Evolutionary conservation across 2,329 filamentous ascomycete genomes (phyloP), one percentile per base, ranked within the genome.

Genomic region (Fusarium torulosum): DNA sequence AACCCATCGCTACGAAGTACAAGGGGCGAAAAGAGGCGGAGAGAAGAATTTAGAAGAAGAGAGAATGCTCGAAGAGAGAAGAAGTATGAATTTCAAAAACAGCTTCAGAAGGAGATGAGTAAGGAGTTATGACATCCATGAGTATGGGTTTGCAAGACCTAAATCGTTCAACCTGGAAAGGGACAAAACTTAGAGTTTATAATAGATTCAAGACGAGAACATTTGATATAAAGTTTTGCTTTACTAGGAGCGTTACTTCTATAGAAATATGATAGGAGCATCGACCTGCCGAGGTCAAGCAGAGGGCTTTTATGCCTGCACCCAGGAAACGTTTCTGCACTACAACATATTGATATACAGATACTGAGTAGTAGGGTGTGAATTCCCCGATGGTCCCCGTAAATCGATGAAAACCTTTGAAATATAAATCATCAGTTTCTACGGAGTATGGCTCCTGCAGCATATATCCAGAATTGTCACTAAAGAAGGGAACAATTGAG

Each of bases 21-120:
- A 0, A 1, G 20, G 0, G 31, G 37, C 0, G 59, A 63, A 5
- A 40, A 35, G 9, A 56, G 10, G n/a, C 19, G 59, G 0, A 40
- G 59, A 7, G 58, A 63, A 3, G 50, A 63, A 11, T 63, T 63
- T 17, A 13, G 58, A 6, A 15, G 20, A 21, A 49, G n/a, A 8
- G 58, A 63, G 21, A 63, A 63, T 14, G 59, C 57, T 6, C 27
- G 58, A 10, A 27, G 59, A 25, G 59, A 63, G 31, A 56, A 25
- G 21, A 63, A 63, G 50, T 63, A 44, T 20, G 58, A 63, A 19
- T 63, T 63, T 14, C 59, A 63, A 42, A 62, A 47, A 56, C 25
- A 21, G 9, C 58, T 63, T 15, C 31, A 20, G 13, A 13, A 49
- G 1, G n/a, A 63, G 20, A 49, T 63, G 50, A 14, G 5, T 8